Evolutionary conservation across 2,329 filamentous ascomycete species (phyloP).

Genomic region (Ceratocystis variospora): DNA sequence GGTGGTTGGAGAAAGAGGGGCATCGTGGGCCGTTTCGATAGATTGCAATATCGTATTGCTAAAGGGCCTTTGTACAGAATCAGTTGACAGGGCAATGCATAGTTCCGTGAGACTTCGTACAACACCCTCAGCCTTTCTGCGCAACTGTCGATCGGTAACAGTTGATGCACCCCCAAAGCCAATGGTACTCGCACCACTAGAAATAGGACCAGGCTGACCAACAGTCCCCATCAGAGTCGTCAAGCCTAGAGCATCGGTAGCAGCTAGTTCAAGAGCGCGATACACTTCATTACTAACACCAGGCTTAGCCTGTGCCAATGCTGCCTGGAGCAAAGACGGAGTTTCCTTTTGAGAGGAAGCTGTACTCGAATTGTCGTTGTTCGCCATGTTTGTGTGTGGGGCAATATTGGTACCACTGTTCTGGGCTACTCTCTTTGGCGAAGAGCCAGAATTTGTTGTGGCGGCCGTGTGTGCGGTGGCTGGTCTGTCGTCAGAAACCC

Average conservation of each 20-base stretch:
- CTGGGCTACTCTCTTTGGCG: conserved; percentile 51
- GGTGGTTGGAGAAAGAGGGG: conserved; percentile 33
- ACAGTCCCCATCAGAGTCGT: conserved; percentile 62
- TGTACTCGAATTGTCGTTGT: conserved; percentile 32
- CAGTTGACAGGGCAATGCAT: conserved; percentile 67
- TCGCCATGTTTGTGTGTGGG: conserved; percentile 27
- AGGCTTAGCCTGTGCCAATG: conserved; percentile 62
- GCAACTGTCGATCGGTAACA: conserved; percentile 67
- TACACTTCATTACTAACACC: conserved; percentile 60
- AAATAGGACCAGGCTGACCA: conserved; percentile 54
- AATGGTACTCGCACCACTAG: conserved; percentile 50
- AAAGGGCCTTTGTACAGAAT: conserved; percentile 26
- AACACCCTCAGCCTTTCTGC: conserved; percentile 82
- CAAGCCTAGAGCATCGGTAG: conserved; percentile 66
- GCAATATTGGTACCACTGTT: conserved; percentile 34
- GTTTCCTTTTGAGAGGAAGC: conserved; percentile 39
- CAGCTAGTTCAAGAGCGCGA: conserved; percentile 64
- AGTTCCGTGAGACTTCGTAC: conserved; percentile 88
- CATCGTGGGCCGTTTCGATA: conserved; percentile 20
- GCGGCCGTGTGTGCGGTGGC: conserved; percentile 81
- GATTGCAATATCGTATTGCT: conserved; percentile 17
- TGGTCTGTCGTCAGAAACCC: conserved; percentile 65
- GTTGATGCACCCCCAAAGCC: conserved; percentile 33
- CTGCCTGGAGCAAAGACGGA: conserved; percentile 68
- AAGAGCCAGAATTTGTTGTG: conserved; percentile 74